phyloP scores from a whole-genome alignment of 495 filamentous ascomycete genomes.

The Tuber magnatum region DNA sequence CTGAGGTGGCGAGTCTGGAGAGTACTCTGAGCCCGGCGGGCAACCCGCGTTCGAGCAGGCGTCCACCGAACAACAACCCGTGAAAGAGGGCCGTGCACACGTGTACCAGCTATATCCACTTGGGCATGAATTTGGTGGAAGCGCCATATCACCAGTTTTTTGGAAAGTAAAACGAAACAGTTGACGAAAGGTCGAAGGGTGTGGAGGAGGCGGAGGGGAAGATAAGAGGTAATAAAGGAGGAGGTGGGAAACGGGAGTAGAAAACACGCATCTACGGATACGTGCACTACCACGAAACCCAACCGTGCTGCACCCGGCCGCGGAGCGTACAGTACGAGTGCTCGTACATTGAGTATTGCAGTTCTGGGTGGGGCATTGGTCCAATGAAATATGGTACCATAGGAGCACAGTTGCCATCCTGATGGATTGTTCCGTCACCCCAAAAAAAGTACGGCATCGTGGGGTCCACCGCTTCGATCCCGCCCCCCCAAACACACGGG shows the following conservation, averaged over 20 bases:
- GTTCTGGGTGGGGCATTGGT: background rate
- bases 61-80: background rate
- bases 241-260: background rate
- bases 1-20: background rate
- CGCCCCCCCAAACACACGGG: background rate
- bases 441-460: background rate
- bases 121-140: background rate
- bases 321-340: too few species aligned
- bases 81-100: background rate
- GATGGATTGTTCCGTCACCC: background rate
- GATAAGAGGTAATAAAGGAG: background rate
- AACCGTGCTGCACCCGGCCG: background rate
- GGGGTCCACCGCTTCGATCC: background rate
- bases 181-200: background rate
- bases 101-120: background rate
- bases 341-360: background rate
- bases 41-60: background rate
- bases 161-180: background rate
- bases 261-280: background rate
- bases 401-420: background rate
- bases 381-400: background rate
- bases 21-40: background rate
- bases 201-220: background rate
- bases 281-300: background rate
- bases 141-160: background rate